Evolutionary conservation across 2,329 filamentous ascomycete genomes (phyloP).

Genomic region (Aplosporella prunicola): DNA sequence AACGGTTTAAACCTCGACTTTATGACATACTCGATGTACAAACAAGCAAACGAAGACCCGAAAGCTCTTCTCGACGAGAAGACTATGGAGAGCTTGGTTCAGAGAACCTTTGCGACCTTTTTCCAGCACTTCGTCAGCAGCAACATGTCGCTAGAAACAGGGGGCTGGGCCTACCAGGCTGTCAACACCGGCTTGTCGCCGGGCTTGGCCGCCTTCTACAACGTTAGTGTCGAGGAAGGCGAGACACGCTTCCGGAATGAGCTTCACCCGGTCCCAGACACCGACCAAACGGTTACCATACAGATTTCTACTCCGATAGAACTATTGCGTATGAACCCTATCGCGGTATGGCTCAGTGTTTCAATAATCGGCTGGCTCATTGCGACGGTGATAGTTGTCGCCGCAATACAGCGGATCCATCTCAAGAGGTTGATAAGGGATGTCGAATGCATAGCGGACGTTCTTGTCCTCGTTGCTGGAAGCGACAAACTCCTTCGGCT

Average conservation of each 20-base stretch:
- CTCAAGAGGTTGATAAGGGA: background rate
- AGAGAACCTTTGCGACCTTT: slow-evolving; percentile 21
- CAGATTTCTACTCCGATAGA: slow-evolving; percentile 8
- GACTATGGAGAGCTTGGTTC: slow-evolving; percentile 11
- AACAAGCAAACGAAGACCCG: slow-evolving; percentile 15
- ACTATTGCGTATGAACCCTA: slow-evolving; percentile 7
- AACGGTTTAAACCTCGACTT: slow-evolving; percentile 21
- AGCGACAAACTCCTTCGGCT: slow-evolving; percentile 9
- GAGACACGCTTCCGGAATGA: no score
- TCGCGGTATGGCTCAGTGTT: slow-evolving; percentile 12
- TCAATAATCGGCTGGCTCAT: slow-evolving; percentile 11
- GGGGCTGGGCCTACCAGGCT: slow-evolving; percentile 16
- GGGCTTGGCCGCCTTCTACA: background rate
- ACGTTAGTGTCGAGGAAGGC: background rate
- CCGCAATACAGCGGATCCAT: background rate
- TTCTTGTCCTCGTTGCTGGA: slow-evolving; percentile 11
- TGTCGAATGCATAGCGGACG: slow-evolving; percentile 12
- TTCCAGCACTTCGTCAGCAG: slow-evolving; percentile 23
- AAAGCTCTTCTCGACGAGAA: slow-evolving; percentile 14
- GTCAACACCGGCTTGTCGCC: slow-evolving; percentile 16
- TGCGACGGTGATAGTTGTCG: slow-evolving; percentile 9
- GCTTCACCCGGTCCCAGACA: background rate
- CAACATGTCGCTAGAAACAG: slow-evolving; percentile 14
- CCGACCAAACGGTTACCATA: background rate
- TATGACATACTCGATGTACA: slow-evolving; percentile 20